Base-by-base conservation (phyloP, 1,139 yeast species). In the Suhomyces atakaporum region DNA sequence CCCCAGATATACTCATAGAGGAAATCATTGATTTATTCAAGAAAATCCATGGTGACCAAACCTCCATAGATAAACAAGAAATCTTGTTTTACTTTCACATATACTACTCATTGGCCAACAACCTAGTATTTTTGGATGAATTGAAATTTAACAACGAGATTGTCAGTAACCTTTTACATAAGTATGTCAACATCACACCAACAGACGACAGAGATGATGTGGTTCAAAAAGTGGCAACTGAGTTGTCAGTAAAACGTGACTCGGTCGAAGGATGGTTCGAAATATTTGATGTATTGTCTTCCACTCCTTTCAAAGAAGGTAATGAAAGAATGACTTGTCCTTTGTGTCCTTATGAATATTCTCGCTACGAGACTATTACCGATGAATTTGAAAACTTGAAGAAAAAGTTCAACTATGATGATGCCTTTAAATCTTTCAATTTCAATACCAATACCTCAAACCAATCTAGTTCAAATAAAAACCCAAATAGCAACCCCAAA, bases 311-410 rank as follows among this genome's bases (percentile, higher is more conserved):
- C 39, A 51, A 61, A 7, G 52, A 51, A 11, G 56, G 53, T 4
- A 54, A 46, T 16, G 43, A 50, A 13, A 49, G 55, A 21, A 49
- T 51, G 31, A 56, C 62, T 14, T 52, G 58, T 39, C 50, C 66
- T 3, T 51, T 66, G 27, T 62, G 68, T 43, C 69, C 69, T 1
- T 50, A 50, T 28, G 66, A 62, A 39, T 60, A 59, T 33, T 46
- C 53, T 12, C 51, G 44, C 12, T 43, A 43, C 27, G 42, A 47
- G 26, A 27, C 31, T 6, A 31, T 43, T 26, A 40, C 32, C 16
- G 36, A 30, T 12, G 46, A 46, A 16, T 38, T 44, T 12, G 35
- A 41, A n/a, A 42, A 28, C 9, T 31, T 44, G 26, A 44, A 42
- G 33, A 35, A 44, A 22, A 38, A 29, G 21, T 40, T 28, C 32